phyloP scores from a whole-genome alignment of 73 alveolate genomes.

The Breviolum minutum region DNA sequence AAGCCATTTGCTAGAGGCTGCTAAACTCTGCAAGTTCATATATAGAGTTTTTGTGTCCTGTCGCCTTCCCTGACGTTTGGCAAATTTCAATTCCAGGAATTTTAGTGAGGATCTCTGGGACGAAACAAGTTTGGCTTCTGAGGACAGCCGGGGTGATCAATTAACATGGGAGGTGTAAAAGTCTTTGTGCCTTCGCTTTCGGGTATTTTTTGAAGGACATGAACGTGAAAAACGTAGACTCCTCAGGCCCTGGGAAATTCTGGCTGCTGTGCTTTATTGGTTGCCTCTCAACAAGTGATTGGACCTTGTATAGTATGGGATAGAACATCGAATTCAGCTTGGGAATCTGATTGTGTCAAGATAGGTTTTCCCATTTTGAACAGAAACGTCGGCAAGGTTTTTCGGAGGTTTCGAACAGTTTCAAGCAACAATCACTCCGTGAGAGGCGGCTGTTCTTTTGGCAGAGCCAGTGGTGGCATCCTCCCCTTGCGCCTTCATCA shows the following conservation, averaged over 20 bases:
- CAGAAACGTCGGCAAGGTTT: not conserved
- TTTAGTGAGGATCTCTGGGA: slow-evolving; percentile 38
- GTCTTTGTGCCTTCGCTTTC: not conserved
- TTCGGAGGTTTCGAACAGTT: not conserved
- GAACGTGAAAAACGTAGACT: not conserved
- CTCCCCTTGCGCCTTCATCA: slow-evolving; percentile 20
- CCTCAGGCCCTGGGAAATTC: not conserved
- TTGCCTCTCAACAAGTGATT: not conserved
- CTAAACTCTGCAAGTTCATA: no score
- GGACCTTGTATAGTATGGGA: not conserved
- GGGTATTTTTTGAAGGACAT: not conserved
- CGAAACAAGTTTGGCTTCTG: slow-evolving; percentile 7
- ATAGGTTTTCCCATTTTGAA: no score
- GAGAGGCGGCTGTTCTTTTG: slow-evolving; percentile 63
- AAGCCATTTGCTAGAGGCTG: no score
- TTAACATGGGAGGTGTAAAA: no score
- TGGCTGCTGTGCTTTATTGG: not conserved
- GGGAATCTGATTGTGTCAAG: not conserved
- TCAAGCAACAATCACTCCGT: not conserved
- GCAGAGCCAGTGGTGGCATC: slow-evolving; percentile 52
- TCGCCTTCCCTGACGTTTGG: no score
- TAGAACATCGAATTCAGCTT: not conserved
- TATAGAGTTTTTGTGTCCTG: no score
- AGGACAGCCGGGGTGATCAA: not conserved
- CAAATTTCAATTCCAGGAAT: not conserved